These are phyloP conservation scores for Musa beccarii DNA, from an alignment of 176 grass and related monocot species.

Conservation along the genomic window DNA sequence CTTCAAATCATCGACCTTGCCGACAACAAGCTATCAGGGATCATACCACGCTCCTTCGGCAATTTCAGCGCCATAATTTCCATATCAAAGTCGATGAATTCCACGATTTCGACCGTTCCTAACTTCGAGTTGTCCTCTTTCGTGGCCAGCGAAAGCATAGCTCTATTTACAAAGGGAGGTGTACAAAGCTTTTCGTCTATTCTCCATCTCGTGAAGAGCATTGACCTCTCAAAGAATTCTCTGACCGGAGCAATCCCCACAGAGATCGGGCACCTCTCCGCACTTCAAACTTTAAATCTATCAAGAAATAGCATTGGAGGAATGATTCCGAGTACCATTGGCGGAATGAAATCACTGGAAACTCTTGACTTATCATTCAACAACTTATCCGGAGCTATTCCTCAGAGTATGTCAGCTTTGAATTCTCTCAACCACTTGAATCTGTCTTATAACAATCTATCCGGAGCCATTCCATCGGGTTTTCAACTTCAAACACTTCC, in stretches of 20 bases:
- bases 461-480: neutral
- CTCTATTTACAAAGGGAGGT: neutral
- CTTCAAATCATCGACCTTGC: conserved; percentile 25
- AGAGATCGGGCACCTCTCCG: neutral
- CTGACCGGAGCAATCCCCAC: conserved; percentile 4
- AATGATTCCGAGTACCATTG: conserved; percentile 6
- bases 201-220: neutral
- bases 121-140: neutral
- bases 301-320: neutral
- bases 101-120: no score
- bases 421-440: neutral
- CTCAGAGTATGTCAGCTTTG: neutral
- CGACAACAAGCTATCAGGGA: conserved; percentile 1
- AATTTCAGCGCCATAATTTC: neutral
- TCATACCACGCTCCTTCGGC: neutral
- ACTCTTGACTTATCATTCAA: conserved; percentile 14
- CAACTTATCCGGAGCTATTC: neutral
- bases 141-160: neutral
- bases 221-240: conserved; percentile 9
- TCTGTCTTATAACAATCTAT: neutral
- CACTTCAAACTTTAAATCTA: neutral
- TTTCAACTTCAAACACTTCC: conserved; percentile 2
- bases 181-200: neutral
- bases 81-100: neutral
- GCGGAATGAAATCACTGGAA: conserved; percentile 12